Evolutionary conservation across 257 asterid genomes (phyloP).

Genomic region (Solanum bulbocastanum): DNA sequence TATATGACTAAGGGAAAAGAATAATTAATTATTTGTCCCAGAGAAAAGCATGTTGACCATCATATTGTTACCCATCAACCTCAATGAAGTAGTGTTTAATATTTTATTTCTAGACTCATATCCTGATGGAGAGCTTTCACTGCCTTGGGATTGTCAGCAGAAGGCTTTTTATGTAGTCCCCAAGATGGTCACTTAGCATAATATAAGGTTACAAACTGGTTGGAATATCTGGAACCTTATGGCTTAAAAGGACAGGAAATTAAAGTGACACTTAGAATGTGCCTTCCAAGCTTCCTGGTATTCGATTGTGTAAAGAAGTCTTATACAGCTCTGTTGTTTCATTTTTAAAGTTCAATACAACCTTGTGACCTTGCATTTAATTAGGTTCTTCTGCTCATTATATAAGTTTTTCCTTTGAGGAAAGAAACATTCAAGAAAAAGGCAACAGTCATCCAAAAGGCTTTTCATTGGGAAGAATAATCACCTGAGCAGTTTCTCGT

Average conservation of each 20-base stretch:
- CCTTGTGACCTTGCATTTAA: background rate
- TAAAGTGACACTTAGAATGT: background rate
- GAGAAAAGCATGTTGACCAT: background rate
- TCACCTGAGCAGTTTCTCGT: conserved; percentile 78
- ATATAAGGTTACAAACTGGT: background rate
- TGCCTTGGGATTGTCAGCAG: background rate
- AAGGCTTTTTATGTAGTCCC: background rate
- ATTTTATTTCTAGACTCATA: background rate
- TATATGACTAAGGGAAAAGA: background rate
- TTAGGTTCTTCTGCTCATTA: background rate
- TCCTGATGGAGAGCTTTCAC: background rate
- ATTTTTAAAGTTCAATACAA: background rate
- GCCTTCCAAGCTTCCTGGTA: background rate
- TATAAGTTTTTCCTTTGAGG: background rate
- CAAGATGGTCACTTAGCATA: background rate
- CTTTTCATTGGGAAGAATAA: background rate
- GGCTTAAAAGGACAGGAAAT: background rate
- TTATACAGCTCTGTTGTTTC: background rate
- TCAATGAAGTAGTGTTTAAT: background rate
- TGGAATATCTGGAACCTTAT: background rate
- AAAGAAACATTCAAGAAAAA: background rate
- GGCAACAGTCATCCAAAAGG: background rate
- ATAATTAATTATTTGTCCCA: background rate
- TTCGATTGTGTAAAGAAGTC: background rate
- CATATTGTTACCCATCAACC: background rate